Evolutionary conservation across 2,329 filamentous ascomycete genomes (phyloP), one percentile per base, ranked within the genome.

Genomic region (Diaporthe vexans): DNA sequence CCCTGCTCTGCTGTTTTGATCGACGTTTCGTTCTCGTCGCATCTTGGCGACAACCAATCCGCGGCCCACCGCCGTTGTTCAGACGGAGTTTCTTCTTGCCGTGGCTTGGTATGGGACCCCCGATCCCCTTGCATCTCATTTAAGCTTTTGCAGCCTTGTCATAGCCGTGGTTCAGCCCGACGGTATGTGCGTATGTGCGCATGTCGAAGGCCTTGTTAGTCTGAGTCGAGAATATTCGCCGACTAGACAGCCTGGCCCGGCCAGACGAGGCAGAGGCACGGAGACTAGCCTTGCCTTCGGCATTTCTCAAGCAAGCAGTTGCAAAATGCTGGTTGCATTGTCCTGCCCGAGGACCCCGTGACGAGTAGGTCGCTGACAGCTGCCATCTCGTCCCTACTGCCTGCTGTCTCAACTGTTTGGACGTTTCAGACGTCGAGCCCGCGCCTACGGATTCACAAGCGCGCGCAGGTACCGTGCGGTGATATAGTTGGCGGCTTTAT

Each of bases 21-120:
- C 69, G 73, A 72, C 73, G 73, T 72, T 74, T 74, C 69, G 69
- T 56, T 67, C 58, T 71, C 72, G 72, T 70, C 63, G 59, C 72
- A 73, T 69, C 63, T 67, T 67, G 63, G 63, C 63, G 46, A 67
- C 63, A 29, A 52, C 63, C 63, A 67, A 67, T 67, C 46, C 63
- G 46, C 21, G 63, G 63, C 63, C 63, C 63, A 67, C 29, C 37
- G 33, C 63, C 46, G 29, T 37, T 67, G 63, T 67, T 67, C 63
- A 37, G 63, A 67, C 63, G 63, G 63, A 51, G 46, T 26, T 37
- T 67, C 33, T n/a, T 40, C 29, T n/a, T 67, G 29, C 63, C 63
- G 63, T 67, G 63, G 63, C 63, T 52, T 52, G 63, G 63, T 35
- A 67, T 67, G 63, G 46, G 46, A 52, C 46, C 63, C 63, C 46